These are phyloP conservation scores for Butyriboletus appendiculatus DNA, from an alignment of 1,284 basidiomycete species.

Conservation along the genomic window DNA sequence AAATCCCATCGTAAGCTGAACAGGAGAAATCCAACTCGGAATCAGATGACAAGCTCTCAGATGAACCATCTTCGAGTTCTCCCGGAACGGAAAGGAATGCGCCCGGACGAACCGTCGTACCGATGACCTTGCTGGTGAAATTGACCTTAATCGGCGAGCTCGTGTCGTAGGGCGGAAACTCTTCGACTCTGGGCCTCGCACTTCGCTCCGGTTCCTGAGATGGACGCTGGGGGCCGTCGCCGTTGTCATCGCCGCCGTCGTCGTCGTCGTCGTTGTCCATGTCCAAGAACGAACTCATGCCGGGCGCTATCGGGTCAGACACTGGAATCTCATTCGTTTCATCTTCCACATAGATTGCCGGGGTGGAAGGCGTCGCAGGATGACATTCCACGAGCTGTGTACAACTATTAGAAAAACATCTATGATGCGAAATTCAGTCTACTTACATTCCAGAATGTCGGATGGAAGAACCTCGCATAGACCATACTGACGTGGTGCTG, in stretches of 20 bases:
- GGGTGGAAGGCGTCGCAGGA: conserved; percentile 16
- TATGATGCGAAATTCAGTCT: accelerated
- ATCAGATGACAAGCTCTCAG: not conserved
- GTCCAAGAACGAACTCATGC: conserved; percentile 18
- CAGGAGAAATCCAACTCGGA: not conserved
- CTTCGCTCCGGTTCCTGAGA: not conserved
- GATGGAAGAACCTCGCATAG: conserved; percentile 26
- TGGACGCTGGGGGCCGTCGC: not conserved
- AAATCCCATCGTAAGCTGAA: conserved; percentile 3
- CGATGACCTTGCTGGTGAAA: conserved; percentile 22
- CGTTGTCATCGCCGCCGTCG: not conserved
- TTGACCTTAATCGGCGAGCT: conserved; percentile 3
- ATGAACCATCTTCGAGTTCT: not conserved
- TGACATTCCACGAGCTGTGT: conserved; percentile 20
- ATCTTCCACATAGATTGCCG: conserved; percentile 26
- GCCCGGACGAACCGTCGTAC: conserved; percentile 9
- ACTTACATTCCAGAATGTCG: conserved; percentile 27
- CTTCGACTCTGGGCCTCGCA: not conserved
- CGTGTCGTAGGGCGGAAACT: conserved; percentile 23
- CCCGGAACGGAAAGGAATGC: conserved; percentile 15
- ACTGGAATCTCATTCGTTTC: conserved; percentile 9
- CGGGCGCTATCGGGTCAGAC: conserved; percentile 4
- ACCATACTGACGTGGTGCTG: conserved; percentile 25
- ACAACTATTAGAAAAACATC: not conserved
- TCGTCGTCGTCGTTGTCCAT: conserved; percentile 13